phyloP scores from a whole-genome alignment of 169 alveolate genomes.

The Cryptosporidium bovis region DNA sequence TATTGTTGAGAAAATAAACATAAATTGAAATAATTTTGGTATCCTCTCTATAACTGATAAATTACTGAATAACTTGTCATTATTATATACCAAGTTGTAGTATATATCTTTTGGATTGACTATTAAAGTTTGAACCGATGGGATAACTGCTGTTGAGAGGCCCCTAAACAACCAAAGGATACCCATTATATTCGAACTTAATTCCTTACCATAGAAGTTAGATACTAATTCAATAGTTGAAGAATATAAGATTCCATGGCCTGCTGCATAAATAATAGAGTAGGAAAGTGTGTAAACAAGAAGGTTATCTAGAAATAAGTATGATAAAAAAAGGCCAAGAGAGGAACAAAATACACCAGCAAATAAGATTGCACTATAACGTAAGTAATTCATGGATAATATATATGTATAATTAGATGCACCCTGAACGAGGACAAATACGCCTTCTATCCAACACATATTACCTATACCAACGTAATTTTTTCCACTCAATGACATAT shows the following conservation, averaged over 20 bases:
- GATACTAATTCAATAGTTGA: constrained; percentile 22
- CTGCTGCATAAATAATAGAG: constrained; percentile 34
- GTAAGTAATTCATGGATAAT: not conserved
- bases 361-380: not conserved
- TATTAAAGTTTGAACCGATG: constrained; percentile 33
- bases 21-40: constrained; percentile 23
- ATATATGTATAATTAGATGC: constrained; percentile 18
- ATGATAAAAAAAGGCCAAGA: constrained; percentile 25
- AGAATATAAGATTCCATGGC: constrained; percentile 46
- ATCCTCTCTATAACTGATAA: constrained; percentile 20
- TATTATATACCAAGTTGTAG: not conserved
- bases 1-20: constrained; percentile 6
- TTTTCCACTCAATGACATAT: constrained; percentile 30
- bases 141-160: constrained; percentile 41
- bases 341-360: constrained; percentile 21
- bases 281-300: constrained; percentile 22
- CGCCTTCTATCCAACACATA: constrained; percentile 58
- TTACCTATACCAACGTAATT: constrained; percentile 5
- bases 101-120: constrained; percentile 26
- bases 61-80: constrained; percentile 13
- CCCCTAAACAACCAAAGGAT: constrained; percentile 67
- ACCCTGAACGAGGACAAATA: constrained; percentile 62
- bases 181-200: constrained; percentile 41
- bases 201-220: not conserved
- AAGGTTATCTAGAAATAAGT: constrained; percentile 16